Base-by-base conservation (phyloP, 768 basidiomycete genomes). In the Collybiopsis confluens region DNA sequence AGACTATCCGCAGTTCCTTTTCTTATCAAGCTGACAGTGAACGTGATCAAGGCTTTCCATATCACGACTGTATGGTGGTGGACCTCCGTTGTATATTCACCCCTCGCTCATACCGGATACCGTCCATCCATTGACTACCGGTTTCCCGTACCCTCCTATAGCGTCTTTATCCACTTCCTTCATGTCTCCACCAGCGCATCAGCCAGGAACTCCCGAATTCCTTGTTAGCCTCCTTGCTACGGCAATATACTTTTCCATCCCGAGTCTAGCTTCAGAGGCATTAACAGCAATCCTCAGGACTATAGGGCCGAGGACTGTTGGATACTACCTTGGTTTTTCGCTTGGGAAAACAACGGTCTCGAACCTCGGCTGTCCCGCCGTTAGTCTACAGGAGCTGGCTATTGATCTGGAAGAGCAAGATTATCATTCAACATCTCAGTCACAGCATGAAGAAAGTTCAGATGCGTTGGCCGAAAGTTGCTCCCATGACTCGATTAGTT, bases 141-240 rank as follows among this genome's bases (percentile, higher is more conserved):
- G 77, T n/a, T 86, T 83, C 61, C 76, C 77, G 1, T 50, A 61
- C n/a, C 58, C 64, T 9, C 57, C 57, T 49, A 62, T 60, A 49
- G 58, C 57, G 59, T 63, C 58, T 40, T 15, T 35, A 28, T 47
- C 28, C 10, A 33, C 45, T 35, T 56, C 63, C 46, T 58, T 68
- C 10, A 62, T 70, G 1, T 60, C 69, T 2, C 83, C 88, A 3
- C 57, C 68, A 0, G 79, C 73, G 20, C 76, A 85, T 33, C 92
- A 95, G 44, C 85, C 85, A 0, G 90, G 86, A 1, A 82, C 86
- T 1, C 91, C 94, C 3, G 77, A 82, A 8, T 86, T 97, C 61
- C 79, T 97, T 5, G 75, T 94, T 13, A 93, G 92, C 3, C 77
- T 97, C 15, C 81, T 98, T 28, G 90, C 94, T 0, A 92, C 92